Evolutionary conservation across 371 early-diverging fungal genomes (phyloP), one percentile per base, ranked within the genome.

Genomic region (Mortierella sp.): DNA sequence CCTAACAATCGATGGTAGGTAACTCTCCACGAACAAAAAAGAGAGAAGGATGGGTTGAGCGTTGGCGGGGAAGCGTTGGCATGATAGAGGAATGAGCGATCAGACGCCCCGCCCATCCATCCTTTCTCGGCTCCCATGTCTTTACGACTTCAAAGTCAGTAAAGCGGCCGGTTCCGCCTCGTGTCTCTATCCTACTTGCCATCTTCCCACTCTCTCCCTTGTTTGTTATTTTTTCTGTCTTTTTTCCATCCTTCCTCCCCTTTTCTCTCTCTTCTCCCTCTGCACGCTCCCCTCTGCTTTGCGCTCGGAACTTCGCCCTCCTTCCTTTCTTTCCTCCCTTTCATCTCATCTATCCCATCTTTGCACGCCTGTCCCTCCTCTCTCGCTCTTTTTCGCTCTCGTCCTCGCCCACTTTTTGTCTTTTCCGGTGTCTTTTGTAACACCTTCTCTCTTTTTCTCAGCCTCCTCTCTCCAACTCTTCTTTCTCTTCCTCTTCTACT

Each of bases 401-500:
- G 18, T 32, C 60, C 60, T 60, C 60, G 60, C 60, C 32, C 14
- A 60, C 60, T 60, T 32, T 60, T 60, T 27, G 3, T 32, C 29
- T 12, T n/a, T 56, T 56, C 1, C 27, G 27, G 29, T 27, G 12
- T 10, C 58, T 27, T 21, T 27, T n/a, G n/a, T 24, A 46, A 46
- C 27, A 27, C 10, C n/a, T 60, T 14, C 60, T 12, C 29, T 16
- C 29, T 32, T 32, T 60, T 60, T 60, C 65, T 65, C 65, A 65
- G 65, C 65, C 65, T 38, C 65, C 7, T 65, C 65, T 38, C 38
- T 65, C 65, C 38, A 65, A 21, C 38, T 60, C 38, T 58, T 58
- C 58, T 12, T 29, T 58, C 58, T 58, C 58, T 29, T 10, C 32
- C 27, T 65, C 35, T 5, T 60, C 29, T 35, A 29, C 7, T 27